These are phyloP conservation scores for Kodamaea laetipori DNA, from an alignment of 805 yeast genomes.

Conservation along the genomic window DNA sequence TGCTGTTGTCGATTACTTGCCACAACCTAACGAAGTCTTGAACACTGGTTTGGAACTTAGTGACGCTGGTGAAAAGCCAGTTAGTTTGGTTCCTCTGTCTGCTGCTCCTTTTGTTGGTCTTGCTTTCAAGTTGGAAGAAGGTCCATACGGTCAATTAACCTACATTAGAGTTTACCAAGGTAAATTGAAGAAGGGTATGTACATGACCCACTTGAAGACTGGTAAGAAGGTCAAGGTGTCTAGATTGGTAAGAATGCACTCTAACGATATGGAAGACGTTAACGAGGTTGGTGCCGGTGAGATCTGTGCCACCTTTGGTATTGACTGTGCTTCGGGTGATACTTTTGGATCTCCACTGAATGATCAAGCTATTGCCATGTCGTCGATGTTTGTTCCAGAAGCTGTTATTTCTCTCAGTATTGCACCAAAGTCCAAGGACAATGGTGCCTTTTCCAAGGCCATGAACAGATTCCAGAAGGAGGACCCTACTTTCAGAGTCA, in stretches of 20 bases:
- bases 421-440: slow-evolving; percentile 84
- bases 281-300: slow-evolving; percentile 96
- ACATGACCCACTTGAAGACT: slow-evolving; percentile 83
- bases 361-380: slow-evolving; percentile 78
- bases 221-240: slow-evolving; percentile 89
- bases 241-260: slow-evolving; percentile 96
- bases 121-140: slow-evolving; percentile 99
- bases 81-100: slow-evolving; percentile 72
- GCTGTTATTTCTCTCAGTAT: slow-evolving; percentile 95
- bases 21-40: slow-evolving; percentile 90
- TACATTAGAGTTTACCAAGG: slow-evolving; percentile 98
- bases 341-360: slow-evolving; percentile 82
- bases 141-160: slow-evolving; percentile 96
- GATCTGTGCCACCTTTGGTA: slow-evolving; percentile 98
- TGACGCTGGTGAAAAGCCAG: slow-evolving; percentile 53
- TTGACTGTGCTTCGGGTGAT: slow-evolving; percentile 98
- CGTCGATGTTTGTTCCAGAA: slow-evolving; percentile 98
- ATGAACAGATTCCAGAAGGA: slow-evolving; percentile 97
- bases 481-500: slow-evolving; percentile 97
- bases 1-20: slow-evolving; percentile 93
- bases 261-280: slow-evolving; percentile 98
- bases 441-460: slow-evolving; percentile 90
- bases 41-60: slow-evolving; percentile 84
- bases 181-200: slow-evolving; percentile 83
- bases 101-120: slow-evolving; percentile 86